phyloP scores from a whole-genome alignment of 1,284 basidiomycete species.

The Tremellales sp. region DNA sequence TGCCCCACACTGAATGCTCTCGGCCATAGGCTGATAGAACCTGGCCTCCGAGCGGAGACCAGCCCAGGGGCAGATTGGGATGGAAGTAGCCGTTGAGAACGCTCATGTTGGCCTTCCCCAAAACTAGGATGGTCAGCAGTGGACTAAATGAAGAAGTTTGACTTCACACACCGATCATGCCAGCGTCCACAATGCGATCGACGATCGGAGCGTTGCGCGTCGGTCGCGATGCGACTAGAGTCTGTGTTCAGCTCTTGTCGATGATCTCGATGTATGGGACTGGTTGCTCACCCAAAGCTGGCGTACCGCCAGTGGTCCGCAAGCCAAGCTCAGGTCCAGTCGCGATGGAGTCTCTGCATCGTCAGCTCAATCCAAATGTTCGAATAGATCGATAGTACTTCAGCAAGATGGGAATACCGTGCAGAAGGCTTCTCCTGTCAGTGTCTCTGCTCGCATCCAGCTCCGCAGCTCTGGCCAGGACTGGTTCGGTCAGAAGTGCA shows the following conservation, averaged over 20 bases:
- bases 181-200: conserved; percentile 3
- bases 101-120: conserved; percentile 7
- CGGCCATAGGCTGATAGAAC: neutral
- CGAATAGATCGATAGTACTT: neutral
- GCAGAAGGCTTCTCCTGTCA: neutral
- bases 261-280: neutral
- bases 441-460: too few species aligned
- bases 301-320: neutral
- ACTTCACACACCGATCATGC: conserved; percentile 5
- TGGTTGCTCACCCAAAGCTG: neutral
- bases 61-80: neutral
- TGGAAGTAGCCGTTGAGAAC: neutral
- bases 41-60: conserved; percentile 9
- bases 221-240: neutral
- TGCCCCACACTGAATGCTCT: neutral
- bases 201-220: conserved; percentile 4
- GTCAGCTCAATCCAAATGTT: neutral
- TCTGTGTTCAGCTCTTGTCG: neutral
- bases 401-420: neutral
- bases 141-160: neutral
- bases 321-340: neutral
- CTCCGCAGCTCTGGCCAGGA: too few species aligned
- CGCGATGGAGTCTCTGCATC: neutral
- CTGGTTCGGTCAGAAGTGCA: too few species aligned
- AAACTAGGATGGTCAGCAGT: neutral